These are phyloP conservation scores for Metschnikowia hibisci DNA, from an alignment of 805 yeast genomes.

Conservation along the genomic window DNA sequence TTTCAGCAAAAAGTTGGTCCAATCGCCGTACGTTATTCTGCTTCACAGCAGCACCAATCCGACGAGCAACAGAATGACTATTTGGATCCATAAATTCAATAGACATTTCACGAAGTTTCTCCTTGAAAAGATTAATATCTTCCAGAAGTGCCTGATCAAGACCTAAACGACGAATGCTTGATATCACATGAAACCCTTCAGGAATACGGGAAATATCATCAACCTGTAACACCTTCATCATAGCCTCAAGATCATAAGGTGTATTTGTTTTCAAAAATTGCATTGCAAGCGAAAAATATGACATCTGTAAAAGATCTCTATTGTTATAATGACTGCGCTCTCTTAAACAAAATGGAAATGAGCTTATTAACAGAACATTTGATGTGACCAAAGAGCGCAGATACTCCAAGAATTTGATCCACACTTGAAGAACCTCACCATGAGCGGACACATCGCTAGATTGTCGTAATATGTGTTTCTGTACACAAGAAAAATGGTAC, in stretches of 20 bases:
- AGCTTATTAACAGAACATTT: constrained; percentile 5
- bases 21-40: constrained; percentile 20
- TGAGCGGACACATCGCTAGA: constrained; percentile 14
- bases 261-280: constrained; percentile 24
- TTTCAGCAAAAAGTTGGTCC: constrained; percentile 22
- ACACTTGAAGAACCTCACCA: constrained; percentile 25
- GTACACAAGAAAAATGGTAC: constrained; percentile 27
- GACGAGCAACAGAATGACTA: constrained; percentile 20
- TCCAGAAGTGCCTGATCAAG: constrained; percentile 8
- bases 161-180: constrained; percentile 18
- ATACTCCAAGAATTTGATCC: constrained; percentile 35
- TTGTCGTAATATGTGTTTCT: constrained; percentile 12
- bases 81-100: constrained; percentile 33
- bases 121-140: constrained; percentile 6
- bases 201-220: constrained; percentile 20
- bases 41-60: constrained; percentile 21
- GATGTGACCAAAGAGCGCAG: constrained; percentile 8
- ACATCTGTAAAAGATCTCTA: constrained; percentile 23
- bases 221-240: constrained; percentile 26
- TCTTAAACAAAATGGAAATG: constrained; percentile 8
- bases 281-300: constrained; percentile 33
- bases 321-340: constrained; percentile 14
- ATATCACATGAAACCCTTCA: constrained; percentile 15
- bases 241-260: constrained; percentile 23
- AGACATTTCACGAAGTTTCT: constrained; percentile 10